A percentile compares a stretch with the other conserved stretches of the same genome.
Evolutionary conservation across 176 grass and related monocot genomes (phyloP).

Genomic region (Oryza australiensis): DNA sequence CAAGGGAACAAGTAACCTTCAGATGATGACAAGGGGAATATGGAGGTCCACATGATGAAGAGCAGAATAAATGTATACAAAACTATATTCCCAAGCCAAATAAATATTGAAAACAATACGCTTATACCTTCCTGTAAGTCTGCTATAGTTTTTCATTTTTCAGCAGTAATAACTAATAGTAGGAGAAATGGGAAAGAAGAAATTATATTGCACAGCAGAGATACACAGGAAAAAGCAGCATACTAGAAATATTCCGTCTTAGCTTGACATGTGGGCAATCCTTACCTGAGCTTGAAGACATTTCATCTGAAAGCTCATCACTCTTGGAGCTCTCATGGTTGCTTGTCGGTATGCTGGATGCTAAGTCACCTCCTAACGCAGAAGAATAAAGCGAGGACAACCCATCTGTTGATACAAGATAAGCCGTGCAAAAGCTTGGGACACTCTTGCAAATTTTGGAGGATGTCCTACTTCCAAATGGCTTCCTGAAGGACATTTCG

Average conservation of each 20-base stretch:
- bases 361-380: neutral
- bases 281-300: slow-evolving; percentile 37
- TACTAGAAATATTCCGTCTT: neutral
- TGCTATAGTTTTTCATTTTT: slow-evolving; percentile 18
- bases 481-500: slow-evolving; percentile 30
- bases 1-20: slow-evolving; percentile 19
- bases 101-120: neutral
- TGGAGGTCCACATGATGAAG: neutral
- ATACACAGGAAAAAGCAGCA: neutral
- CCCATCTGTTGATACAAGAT: slow-evolving; percentile 39
- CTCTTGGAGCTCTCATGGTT: slow-evolving; percentile 2
- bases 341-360: neutral
- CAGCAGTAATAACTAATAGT: neutral
- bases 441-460: slow-evolving; percentile 41
- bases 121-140: neutral
- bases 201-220: neutral
- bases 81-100: neutral
- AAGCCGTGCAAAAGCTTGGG: slow-evolving; percentile 46
- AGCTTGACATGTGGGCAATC: neutral
- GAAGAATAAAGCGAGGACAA: slow-evolving; percentile 39
- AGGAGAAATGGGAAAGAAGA: slow-evolving; percentile 17
- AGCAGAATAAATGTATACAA: neutral
- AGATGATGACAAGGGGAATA: slow-evolving; percentile 22
- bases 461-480: slow-evolving; percentile 23
- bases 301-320: neutral